Conservation (phyloP, 345 rosid genomes). For the Jatropha curcas region DNA sequence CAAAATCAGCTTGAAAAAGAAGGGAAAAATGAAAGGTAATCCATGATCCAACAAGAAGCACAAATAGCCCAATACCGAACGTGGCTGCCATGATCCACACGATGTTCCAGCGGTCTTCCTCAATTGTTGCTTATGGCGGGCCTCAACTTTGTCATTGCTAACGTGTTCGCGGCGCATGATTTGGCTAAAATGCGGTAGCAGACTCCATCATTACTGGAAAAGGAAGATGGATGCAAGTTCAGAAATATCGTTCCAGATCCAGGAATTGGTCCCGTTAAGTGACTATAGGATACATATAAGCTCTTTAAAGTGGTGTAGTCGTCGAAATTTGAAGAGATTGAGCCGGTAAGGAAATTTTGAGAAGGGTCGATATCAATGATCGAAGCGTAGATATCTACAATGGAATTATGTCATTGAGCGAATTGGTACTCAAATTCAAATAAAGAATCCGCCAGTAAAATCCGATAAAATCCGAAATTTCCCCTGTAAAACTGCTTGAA, state of each 20-base stretch:
- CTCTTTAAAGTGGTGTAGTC: conserved; percentile 70
- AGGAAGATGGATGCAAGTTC: conserved; percentile 73
- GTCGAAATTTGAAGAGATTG: conserved; percentile 78
- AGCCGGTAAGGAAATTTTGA: conserved; percentile 65
- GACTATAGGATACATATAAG: conserved; percentile 76
- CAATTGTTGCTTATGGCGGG: conserved; percentile 39
- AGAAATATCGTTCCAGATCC: conserved; percentile 61
- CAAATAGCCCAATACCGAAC: conserved; percentile 73
- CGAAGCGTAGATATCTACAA: conserved; percentile 74
- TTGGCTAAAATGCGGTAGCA: conserved; percentile 61
- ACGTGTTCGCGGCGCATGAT: conserved; percentile 49
- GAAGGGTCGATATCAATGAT: conserved; percentile 83
- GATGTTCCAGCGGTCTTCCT: conserved; percentile 77
- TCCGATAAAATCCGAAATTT: conserved; percentile 67
- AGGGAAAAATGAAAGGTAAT: no score
- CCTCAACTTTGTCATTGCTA: conserved; percentile 36
- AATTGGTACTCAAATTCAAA: conserved; percentile 69
- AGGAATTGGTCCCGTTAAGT: conserved; percentile 77
- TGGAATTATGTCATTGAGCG: conserved; percentile 74
- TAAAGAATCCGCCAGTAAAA: conserved; percentile 84
- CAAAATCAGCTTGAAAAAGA: no score
- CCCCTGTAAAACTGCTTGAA: conserved; percentile 47
- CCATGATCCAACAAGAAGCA: conserved; percentile 76
- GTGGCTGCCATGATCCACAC: conserved; percentile 94
- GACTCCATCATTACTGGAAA: conserved; percentile 69